phyloP scores from a whole-genome alignment of 2,329 filamentous ascomycete genomes.

The Neonectria coccinea region DNA sequence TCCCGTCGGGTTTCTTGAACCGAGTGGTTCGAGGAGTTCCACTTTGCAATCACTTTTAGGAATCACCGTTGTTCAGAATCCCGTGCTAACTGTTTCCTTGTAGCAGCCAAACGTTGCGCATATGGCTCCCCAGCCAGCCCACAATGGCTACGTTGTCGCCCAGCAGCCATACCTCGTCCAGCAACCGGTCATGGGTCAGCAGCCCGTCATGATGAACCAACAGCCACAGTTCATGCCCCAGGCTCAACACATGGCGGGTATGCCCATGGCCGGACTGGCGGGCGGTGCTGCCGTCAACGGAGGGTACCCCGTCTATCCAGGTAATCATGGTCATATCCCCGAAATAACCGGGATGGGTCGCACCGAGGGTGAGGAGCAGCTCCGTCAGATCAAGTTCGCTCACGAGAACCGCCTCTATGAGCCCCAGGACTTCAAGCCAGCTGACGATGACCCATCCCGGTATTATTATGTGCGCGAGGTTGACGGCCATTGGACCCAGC shows the following conservation, averaged over 20 bases:
- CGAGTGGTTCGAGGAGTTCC: slow-evolving; percentile 19
- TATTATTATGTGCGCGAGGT: slow-evolving; percentile 72
- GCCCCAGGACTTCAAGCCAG: slow-evolving; percentile 72
- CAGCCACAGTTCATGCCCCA: slow-evolving; percentile 45
- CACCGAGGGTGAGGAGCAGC: slow-evolving; percentile 60
- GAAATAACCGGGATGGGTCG: slow-evolving; percentile 66
- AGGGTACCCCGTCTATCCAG: slow-evolving; percentile 53
- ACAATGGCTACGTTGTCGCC: slow-evolving; percentile 47
- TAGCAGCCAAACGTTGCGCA: slow-evolving; percentile 49
- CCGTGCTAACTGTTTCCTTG: slow-evolving; percentile 34
- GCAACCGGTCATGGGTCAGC: slow-evolving; percentile 48
- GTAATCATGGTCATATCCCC: slow-evolving; percentile 56
- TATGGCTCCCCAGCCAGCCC: slow-evolving; percentile 45
- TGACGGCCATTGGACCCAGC: slow-evolving; percentile 70
- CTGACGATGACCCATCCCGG: slow-evolving; percentile 69
- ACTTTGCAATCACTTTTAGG: not conserved
- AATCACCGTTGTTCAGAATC: not conserved
- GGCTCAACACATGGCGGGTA: slow-evolving; percentile 42
- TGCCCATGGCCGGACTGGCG: slow-evolving; percentile 44
- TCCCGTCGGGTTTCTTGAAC: not conserved
- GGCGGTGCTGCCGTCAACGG: slow-evolving; percentile 40
- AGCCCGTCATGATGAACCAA: slow-evolving; percentile 50
- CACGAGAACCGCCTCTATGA: slow-evolving; percentile 63
- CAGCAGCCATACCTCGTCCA: slow-evolving; percentile 50
- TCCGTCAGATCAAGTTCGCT: slow-evolving; percentile 63